A percentile compares a stretch with the other conserved stretches of the same genome.
Evolutionary conservation across 2,329 filamentous ascomycete species (phyloP).

Genomic region (Penicillium expansum): DNA sequence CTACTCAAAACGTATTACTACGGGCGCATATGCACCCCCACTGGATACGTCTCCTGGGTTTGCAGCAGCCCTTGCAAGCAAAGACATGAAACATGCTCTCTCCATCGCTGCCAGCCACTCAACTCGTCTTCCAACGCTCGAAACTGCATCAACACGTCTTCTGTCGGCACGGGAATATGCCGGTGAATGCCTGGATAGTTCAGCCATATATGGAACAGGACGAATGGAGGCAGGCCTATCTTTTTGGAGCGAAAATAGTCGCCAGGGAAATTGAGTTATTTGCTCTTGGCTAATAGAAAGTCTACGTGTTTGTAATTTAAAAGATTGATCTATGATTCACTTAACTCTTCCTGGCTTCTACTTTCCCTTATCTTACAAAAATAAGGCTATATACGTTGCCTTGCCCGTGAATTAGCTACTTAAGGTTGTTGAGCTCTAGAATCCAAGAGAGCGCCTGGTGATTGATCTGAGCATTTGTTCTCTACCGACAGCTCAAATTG

Average conservation of each 20-base stretch:
- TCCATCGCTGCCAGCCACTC: constrained; percentile 6
- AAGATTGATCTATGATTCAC: background rate
- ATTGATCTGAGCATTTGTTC: background rate
- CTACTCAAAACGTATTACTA: constrained; percentile 20
- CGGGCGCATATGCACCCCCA: constrained; percentile 18
- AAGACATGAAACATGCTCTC: constrained; percentile 18
- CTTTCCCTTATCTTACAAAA: too few species aligned
- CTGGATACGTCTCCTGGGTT: constrained; percentile 14
- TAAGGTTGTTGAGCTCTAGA: background rate
- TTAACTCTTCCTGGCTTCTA: too few species aligned
- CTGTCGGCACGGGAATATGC: constrained; percentile 12
- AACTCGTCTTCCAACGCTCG: constrained; percentile 7
- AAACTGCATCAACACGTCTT: constrained; percentile 11
- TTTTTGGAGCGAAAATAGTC: constrained; percentile 15
- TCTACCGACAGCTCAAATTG: background rate
- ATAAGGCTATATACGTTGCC: background rate
- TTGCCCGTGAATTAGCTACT: background rate
- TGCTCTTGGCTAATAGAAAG: background rate
- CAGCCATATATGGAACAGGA: constrained; percentile 14
- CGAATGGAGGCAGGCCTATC: constrained; percentile 11
- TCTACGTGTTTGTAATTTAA: background rate
- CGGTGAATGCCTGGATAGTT: constrained; percentile 16
- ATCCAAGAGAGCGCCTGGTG: background rate
- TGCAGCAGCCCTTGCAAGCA: constrained; percentile 15
- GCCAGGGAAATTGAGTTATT: constrained; percentile 10